phyloP scores from a whole-genome alignment of 2,329 filamentous ascomycete genomes.

The Aphanocladium album region DNA sequence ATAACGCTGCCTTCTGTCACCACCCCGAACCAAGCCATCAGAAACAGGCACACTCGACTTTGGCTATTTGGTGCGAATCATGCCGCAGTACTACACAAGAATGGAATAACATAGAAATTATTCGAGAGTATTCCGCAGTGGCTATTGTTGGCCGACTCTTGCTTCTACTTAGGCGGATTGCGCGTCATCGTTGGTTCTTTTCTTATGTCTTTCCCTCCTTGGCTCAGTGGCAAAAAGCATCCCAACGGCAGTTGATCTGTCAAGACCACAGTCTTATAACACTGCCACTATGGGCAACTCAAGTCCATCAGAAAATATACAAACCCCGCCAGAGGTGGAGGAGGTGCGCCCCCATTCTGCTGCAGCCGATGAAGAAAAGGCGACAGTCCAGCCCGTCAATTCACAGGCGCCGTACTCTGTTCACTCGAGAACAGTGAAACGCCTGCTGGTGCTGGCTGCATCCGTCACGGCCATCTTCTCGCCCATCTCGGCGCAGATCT shows the following conservation, averaged over 20 bases:
- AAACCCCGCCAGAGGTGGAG: neutral
- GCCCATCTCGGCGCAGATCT: slow-evolving; percentile 45
- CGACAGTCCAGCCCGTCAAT: neutral
- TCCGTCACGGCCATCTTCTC: slow-evolving; percentile 39
- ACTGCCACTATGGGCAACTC: neutral
- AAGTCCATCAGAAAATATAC: neutral
- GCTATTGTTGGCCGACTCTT: too few relatives aligned
- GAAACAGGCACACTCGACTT: too few relatives aligned
- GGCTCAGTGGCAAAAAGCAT: neutral
- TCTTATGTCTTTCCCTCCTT: too few relatives aligned
- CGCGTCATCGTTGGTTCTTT: too few relatives aligned
- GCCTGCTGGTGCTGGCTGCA: slow-evolving; percentile 35
- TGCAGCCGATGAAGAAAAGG: neutral
- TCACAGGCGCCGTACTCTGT: slow-evolving; percentile 29
- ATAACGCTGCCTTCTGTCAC: neutral
- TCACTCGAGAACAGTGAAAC: slow-evolving; percentile 36
- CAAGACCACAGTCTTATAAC: neutral
- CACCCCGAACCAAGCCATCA: neutral
- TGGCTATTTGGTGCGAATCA: too few relatives aligned
- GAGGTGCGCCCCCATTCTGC: neutral
- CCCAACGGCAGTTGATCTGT: neutral
- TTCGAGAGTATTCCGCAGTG: too few relatives aligned
- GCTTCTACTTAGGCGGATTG: too few relatives aligned
- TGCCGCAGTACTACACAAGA: too few relatives aligned
- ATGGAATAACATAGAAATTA: too few relatives aligned